Evolutionary conservation across 371 early-diverging fungal genomes (phyloP).

Genomic region (Cokeromyces recurvatus): DNA sequence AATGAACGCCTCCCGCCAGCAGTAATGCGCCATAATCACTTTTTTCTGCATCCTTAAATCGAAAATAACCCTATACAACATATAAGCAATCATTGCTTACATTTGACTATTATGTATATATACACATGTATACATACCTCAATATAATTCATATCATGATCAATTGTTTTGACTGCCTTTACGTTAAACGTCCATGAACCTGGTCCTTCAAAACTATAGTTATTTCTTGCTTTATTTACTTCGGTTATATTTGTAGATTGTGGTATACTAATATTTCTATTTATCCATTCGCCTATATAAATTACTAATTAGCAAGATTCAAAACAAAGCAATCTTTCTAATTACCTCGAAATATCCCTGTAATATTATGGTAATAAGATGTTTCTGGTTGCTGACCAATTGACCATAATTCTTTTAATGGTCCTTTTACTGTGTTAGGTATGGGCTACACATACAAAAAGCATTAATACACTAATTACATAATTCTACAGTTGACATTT

Average conservation of each 20-base stretch:
- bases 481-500: background rate
- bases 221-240: conserved; percentile 28
- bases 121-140: conserved; percentile 43
- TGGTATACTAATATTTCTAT: conserved; percentile 27
- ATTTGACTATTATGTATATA: background rate
- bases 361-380: conserved; percentile 58
- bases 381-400: conserved; percentile 21
- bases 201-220: conserved; percentile 26
- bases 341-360: conserved; percentile 59
- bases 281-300: conserved; percentile 36
- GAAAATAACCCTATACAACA: conserved; percentile 42
- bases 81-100: background rate
- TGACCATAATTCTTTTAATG: conserved; percentile 28
- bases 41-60: conserved; percentile 48
- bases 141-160: conserved; percentile 47
- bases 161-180: conserved; percentile 39
- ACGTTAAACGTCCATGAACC: conserved; percentile 47
- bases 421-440: conserved; percentile 24
- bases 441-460: conserved; percentile 30
- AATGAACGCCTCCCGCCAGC: conserved; percentile 54
- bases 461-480: background rate
- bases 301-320: background rate
- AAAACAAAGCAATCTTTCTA: background rate
- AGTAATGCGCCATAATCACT: conserved; percentile 51
- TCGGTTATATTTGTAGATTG: conserved; percentile 24